Percentiles rank a stretch among this genome's conserved stretches.
phyloP scores from a whole-genome alignment of 2,329 filamentous ascomycete genomes.

The Aspergillus candidus region DNA sequence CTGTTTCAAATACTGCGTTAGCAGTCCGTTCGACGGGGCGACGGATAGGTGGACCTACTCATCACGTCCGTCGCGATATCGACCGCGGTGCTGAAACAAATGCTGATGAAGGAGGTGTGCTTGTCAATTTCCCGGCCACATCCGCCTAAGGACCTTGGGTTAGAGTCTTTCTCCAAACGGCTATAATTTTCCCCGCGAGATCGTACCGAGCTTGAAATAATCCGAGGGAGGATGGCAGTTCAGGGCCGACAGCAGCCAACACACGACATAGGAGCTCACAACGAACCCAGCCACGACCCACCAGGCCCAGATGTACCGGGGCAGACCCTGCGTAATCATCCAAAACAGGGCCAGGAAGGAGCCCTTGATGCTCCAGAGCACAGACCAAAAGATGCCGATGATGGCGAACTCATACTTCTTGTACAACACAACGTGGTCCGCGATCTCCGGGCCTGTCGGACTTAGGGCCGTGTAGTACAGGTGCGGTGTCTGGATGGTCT shows the following conservation, averaged over 20 bases:
- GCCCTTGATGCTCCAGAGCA: conserved; percentile 17
- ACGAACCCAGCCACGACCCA: conserved; percentile 9
- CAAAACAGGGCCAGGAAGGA: conserved; percentile 18
- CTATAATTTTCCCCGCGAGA: too few relatives aligned
- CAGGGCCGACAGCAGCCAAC: conserved; percentile 13
- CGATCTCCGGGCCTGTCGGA: conserved; percentile 7
- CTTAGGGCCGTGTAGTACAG: conserved; percentile 15
- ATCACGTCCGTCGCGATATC: conserved; percentile 21
- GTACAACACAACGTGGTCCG: conserved; percentile 11
- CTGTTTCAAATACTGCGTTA: conserved; percentile 8
- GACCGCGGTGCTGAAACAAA: conserved; percentile 16
- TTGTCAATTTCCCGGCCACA: conserved; percentile 13
- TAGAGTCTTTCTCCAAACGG: background rate
- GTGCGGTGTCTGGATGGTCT: conserved; percentile 16
- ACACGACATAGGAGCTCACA: conserved; percentile 11
- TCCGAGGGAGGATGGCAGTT: conserved; percentile 15
- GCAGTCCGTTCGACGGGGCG: background rate
- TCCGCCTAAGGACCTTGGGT: conserved; percentile 6
- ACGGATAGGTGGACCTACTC: conserved; percentile 9
- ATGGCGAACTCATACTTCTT: conserved; percentile 14
- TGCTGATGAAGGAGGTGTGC: conserved; percentile 12
- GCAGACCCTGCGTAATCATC: conserved; percentile 12
- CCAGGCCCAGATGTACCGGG: conserved; percentile 13
- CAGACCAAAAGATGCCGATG: conserved; percentile 18
- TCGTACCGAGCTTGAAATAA: conserved; percentile 15